Evolutionary conservation across 192 early-diverging fungal genomes (phyloP), one percentile per base, ranked within the genome.

Genomic region (Podila epigama): DNA sequence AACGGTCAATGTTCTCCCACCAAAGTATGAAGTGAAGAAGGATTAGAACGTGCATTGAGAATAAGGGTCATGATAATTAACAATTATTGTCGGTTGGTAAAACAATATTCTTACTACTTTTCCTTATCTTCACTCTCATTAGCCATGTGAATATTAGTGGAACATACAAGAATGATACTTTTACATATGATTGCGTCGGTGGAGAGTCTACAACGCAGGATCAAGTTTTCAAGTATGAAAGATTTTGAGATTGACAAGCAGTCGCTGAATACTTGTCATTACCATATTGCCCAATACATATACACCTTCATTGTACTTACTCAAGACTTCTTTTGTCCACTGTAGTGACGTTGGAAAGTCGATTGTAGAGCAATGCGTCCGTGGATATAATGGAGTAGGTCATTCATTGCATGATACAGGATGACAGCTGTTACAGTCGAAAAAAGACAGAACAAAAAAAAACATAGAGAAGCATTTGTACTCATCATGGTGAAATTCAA

Each of bases 121-220:
- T 37, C 25, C 13, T 39, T 18, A 53, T 53, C n/a, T 40, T 31
- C 16, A 37, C 39, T 54, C n/a, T 42, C 4, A 11, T 0, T 65
- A 73, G 70, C 48, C 72, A 63, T 54, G 59, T 75, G 33, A 20
- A 83, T 11, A 79, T 83, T 10, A 78, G 87, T 35, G 69, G 86
- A 44, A 83, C 83, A 31, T 80, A 81, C 66, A 83, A 83, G 58
- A 78, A 68, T 16, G 89, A 90, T n/a, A 86, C 79, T 35, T 90
- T 90, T 58, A 84, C 86, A 34, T 90, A 89, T 66, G 89, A 90
- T 75, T 84, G 84, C 63, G 87, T 89, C 29, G 89, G 89, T n/a
- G 75, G 79, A 18, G 81, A 86, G 55, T 62, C 68, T 55, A 86
- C 82, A 51, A 60, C 78, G 2, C 89, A 90, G 60, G 81, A 83